Percentiles rank a stretch among this genome's conserved stretches.
phyloP scores from a whole-genome alignment of 2,329 filamentous ascomycete species.

The Fusarium sp. region DNA sequence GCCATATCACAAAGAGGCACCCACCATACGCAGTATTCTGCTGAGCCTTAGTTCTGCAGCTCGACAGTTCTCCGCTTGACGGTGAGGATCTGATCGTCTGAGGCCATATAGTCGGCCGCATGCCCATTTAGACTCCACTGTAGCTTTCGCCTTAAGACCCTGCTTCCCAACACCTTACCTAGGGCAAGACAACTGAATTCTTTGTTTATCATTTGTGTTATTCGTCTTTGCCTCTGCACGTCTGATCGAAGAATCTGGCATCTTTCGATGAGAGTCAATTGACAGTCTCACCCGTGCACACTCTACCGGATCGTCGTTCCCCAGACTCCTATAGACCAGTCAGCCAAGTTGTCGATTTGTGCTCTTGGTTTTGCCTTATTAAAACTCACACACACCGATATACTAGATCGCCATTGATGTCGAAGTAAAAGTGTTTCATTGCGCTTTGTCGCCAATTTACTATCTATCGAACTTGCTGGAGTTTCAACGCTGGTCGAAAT shows the following conservation, averaged over 20 bases:
- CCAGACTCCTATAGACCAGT: slow-evolving; percentile 13
- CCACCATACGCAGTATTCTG: slow-evolving; percentile 35
- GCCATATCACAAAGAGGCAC: slow-evolving; percentile 43
- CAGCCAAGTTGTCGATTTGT: slow-evolving; percentile 14
- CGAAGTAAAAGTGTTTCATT: slow-evolving; percentile 38
- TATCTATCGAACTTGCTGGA: slow-evolving; percentile 30
- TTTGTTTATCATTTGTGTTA: slow-evolving; percentile 34
- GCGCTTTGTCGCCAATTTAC: slow-evolving; percentile 47
- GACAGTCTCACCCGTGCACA: slow-evolving; percentile 11
- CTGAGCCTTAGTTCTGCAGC: slow-evolving; percentile 38
- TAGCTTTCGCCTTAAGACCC: slow-evolving; percentile 45
- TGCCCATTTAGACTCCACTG: slow-evolving; percentile 43
- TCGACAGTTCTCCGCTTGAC: slow-evolving; percentile 32
- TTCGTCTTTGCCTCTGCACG: slow-evolving; percentile 15
- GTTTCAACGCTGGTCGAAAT: slow-evolving; percentile 54
- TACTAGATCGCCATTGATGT: slow-evolving; percentile 43
- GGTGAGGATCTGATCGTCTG: slow-evolving; percentile 41
- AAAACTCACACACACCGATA: slow-evolving; percentile 14
- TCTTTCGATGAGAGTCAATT: slow-evolving; percentile 39
- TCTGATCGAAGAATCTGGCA: slow-evolving; percentile 43
- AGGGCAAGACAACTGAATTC: slow-evolving; percentile 22
- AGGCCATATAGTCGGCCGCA: slow-evolving; percentile 46
- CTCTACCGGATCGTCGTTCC: slow-evolving; percentile 4
- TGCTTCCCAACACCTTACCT: slow-evolving; percentile 26
- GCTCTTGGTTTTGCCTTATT: slow-evolving; percentile 1